Evolutionary conservation across 2,329 filamentous ascomycete genomes (phyloP), one percentile per base, ranked within the genome.

Genomic region (Apiospora sp.): DNA sequence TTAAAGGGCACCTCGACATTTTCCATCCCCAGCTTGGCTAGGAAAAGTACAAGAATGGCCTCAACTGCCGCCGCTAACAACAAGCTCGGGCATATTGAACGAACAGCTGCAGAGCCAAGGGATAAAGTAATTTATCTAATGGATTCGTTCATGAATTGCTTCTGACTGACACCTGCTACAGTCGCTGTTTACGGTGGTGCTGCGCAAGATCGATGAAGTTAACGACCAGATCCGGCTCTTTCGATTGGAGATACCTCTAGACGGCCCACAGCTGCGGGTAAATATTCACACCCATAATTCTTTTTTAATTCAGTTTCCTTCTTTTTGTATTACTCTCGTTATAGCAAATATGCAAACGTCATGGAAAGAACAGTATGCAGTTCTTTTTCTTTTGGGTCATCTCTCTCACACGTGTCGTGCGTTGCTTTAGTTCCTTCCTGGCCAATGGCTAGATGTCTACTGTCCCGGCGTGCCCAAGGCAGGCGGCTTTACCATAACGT

Each of bases 401-500:
- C 22, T n/a, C 22, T n/a, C 44, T 30, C 24, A 61, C 27, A 30
- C 54, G 37, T 41, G 37, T 67, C 34, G 37, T 44, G 8, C 19
- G 8, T 30, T 68, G 44, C 19, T 43, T 27, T 81, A 93, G 87
- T 97, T 96, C 82, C 86, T 91, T 7, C 90, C 95, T 6, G 95
- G 95, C 71, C 95, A 97, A 86, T 98, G 94, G 94, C 87, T 98
- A 72, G 95, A 98, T 80, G 91, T 94, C 8, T 92, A 93, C 80
- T 88, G 94, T 71, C 94, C 95, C 1, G 86, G 85, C 49, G 83
- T 94, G 64, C 78, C 87, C 61, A 91, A 92, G 80, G 91, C 94
- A 4, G 95, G 95, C 46, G 95, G 95, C 72, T 98, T 97, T 85
- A 97, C 94, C 58, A 93, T 97, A 75, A 96, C 94, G 8, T 96